Base-by-base conservation (phyloP, 192 early-diverging fungal species). In the Entomortierella parvispora region DNA sequence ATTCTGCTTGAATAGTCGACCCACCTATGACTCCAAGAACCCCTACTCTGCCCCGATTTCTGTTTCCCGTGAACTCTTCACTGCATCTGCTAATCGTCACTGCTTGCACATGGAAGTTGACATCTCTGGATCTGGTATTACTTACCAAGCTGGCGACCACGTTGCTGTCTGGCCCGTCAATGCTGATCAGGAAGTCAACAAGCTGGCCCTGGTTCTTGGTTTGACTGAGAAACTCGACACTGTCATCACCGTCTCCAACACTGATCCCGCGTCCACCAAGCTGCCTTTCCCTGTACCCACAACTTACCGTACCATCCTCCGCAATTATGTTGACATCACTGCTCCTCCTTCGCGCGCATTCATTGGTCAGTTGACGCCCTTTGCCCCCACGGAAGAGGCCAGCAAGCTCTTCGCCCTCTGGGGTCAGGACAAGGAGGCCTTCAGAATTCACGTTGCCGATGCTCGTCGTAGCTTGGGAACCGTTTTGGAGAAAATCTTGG, bases 51-150 rank as follows among this genome's bases (percentile, higher is more conserved):
- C 95, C 9, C 84, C 87, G 20, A 84, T 98, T 37, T 65, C 74
- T 3, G 68, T 71, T 11, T 88, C 90, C 10, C 80, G 79, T 20
- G 88, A 93, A 44, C 80, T 98, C 29, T 97, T 95, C 60, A 32
- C 54, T 14, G 84, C 81, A 42, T 52, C 71, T 20, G 74, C 85
- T 29, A 87, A 91, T 65, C 92, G 98, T 57, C 88, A 94, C 62
- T 94, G 96, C 80, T 74, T 97, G 57, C 98, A 99, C 66, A 81
- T 98, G 70, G 97, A 99, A 70, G 85, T 99, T n/a, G 95, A 97
- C 53, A 84, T 98, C 52, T 62, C 82, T 25, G 94, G 88, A 40
- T 92, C 90, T 14, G 91, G 92, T 22, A 80, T 98, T 79, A 86
- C 82, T 18, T 98, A 99, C 80, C 89, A 93, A 65, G 83, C 94